These are phyloP conservation scores for Oryza meyeriana DNA, from an alignment of 176 grass and related monocot species.

Conservation along the genomic window DNA sequence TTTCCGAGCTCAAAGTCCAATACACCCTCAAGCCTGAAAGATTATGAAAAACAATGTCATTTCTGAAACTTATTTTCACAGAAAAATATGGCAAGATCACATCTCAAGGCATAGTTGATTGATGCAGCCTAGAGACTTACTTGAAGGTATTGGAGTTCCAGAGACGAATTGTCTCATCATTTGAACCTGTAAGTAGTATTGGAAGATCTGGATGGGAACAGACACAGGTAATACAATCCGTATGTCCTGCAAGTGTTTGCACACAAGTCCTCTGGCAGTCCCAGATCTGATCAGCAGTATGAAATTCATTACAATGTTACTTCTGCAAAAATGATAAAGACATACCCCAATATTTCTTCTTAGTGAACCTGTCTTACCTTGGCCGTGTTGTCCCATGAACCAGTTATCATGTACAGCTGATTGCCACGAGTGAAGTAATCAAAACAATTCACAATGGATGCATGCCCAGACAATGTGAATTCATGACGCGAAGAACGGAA, in stretches of 20 bases:
- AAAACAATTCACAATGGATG: background rate
- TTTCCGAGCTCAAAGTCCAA: background rate
- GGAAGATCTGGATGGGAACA: background rate
- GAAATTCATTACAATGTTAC: background rate
- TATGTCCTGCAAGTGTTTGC: background rate
- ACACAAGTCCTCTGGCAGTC: background rate
- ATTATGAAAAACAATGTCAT: background rate
- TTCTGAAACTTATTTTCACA: background rate
- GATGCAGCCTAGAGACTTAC: background rate
- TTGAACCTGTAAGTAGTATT: background rate
- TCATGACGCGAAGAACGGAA: background rate
- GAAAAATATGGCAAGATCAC: background rate
- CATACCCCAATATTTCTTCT: background rate
- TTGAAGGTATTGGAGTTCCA: background rate
- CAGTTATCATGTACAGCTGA: background rate
- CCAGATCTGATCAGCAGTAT: background rate
- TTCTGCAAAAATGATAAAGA: background rate
- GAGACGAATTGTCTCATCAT: background rate
- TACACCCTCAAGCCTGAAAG: background rate
- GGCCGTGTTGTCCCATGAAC: background rate
- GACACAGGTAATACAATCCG: background rate
- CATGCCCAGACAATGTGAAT: background rate
- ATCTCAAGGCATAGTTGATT: no score
- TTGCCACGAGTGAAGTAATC: background rate
- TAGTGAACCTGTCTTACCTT: background rate